These are phyloP conservation scores for Diaporthe velutina DNA, from an alignment of 2,329 filamentous ascomycete species.

Conservation along the genomic window DNA sequence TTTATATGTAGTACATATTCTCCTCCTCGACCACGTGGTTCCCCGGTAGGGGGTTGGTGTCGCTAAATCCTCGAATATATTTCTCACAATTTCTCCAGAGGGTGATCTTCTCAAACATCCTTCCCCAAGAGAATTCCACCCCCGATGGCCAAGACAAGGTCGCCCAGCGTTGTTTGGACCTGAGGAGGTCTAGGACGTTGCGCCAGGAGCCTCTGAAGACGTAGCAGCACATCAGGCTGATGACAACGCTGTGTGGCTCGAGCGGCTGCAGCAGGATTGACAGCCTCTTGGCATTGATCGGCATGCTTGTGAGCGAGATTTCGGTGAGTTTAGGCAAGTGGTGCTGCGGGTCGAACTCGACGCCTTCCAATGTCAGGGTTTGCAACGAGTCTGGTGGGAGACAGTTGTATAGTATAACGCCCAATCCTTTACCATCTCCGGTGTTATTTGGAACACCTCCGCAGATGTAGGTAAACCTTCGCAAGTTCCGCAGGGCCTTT, in stretches of 20 bases:
- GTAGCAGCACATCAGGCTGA: fast-evolving
- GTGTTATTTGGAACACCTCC: fast-evolving
- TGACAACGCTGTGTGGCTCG: not conserved
- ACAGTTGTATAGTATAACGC: not conserved
- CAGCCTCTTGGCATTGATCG: not conserved
- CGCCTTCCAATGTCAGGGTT: not conserved
- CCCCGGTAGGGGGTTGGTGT: no score
- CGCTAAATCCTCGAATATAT: not conserved
- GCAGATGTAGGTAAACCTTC: not conserved
- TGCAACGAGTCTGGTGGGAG: not conserved
- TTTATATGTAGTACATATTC: no score
- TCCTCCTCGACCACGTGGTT: no score
- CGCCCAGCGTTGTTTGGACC: not conserved
- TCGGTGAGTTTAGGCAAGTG: not conserved
- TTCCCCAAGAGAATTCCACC: no score
- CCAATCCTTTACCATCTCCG: no score
- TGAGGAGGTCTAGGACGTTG: not conserved
- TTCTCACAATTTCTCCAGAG: no score
- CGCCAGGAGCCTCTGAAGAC: not conserved
- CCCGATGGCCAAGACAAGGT: fast-evolving
- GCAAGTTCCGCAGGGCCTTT: not conserved
- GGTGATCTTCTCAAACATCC: no score
- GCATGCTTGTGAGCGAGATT: not conserved
- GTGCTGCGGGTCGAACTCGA: not conserved
- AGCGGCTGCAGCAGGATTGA: not conserved